Percentiles rank a stretch among this genome's conserved stretches.
These are phyloP conservation scores for Alternaria hordeiaustralica DNA, from an alignment of 2,329 filamentous ascomycete genomes.

Conservation along the genomic window DNA sequence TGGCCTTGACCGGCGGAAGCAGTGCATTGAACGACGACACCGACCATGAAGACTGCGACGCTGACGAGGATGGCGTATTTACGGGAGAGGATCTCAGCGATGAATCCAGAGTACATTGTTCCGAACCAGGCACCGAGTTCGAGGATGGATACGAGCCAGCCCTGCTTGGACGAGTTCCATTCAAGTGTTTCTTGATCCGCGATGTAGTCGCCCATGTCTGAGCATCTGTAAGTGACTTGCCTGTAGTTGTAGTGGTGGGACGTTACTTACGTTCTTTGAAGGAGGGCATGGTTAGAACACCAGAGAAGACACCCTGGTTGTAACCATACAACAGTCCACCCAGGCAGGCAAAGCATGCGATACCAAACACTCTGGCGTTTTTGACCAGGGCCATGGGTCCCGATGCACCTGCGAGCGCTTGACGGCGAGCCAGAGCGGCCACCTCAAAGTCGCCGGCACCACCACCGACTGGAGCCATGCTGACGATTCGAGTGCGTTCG, in stretches of 20 bases:
- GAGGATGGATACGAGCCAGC: conserved; percentile 66
- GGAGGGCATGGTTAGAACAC: conserved; percentile 62
- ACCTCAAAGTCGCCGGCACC: conserved; percentile 45
- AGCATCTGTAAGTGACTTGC: background rate
- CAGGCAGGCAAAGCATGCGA: conserved; percentile 61
- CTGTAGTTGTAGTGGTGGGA: too few species aligned
- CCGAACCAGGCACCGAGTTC: conserved; percentile 79
- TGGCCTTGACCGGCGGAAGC: conserved; percentile 60
- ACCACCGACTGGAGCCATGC: conserved; percentile 50
- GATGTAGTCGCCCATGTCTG: conserved; percentile 52
- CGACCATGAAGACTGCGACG: conserved; percentile 70
- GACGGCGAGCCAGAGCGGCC: conserved; percentile 50
- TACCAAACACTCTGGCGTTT: conserved; percentile 61
- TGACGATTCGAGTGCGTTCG: conserved; percentile 8
- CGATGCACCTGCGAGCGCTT: conserved; percentile 48
- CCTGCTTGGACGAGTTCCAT: conserved; percentile 50
- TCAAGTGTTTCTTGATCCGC: conserved; percentile 30
- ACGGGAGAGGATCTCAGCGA: conserved; percentile 71
- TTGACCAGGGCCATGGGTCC: conserved; percentile 57
- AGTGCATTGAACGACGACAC: conserved; percentile 71
- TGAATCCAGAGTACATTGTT: conserved; percentile 70
- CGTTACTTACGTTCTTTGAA: conserved; percentile 49
- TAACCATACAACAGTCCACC: conserved; percentile 69
- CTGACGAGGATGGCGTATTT: conserved; percentile 74
- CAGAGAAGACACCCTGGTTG: conserved; percentile 78